Base-by-base conservation (phyloP, 1,139 yeast genomes). In the Yamadazyma taylorii region DNA sequence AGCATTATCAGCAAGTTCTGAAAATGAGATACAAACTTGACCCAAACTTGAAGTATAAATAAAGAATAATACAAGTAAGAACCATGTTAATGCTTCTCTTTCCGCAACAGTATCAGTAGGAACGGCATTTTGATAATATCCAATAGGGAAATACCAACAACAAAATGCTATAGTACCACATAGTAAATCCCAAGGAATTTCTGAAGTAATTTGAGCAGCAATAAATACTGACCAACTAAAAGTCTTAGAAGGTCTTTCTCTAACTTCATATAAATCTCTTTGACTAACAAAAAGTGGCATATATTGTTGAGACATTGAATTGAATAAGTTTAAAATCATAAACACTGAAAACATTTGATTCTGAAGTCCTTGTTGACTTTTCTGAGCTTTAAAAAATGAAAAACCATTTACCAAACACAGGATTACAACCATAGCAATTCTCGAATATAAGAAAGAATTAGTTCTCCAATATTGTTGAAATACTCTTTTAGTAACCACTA, bases 111-210 rank as follows among this genome's bases (percentile, higher is more conserved):
- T 26, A 36, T 56, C 48, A 23, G 52, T 56, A 27, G 55, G 47
- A 4, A 58, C 58, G 6, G 88, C 85, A 55, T 81, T 81, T 9
- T 53, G 41, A 51, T 79, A 77, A 41, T 81, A 64, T 2, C 94
- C 95, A 45, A 85, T 78, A 5, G 96, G 94, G 55, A 85, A 88
- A 61, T 86, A 88, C 81, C 86, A 86, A 43, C 82, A 75, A 55
- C 85, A 75, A 64, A 73, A 88, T 3, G 83, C 73, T 5, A 85
- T 17, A 0, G 90, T 78, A 44, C 88, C 89, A 39, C 75, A 69
- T 3, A 81, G 42, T 13, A 79, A 50, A 53, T 84, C 85, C 83
- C 86, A 85, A 21, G 95, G 95, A 24, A 85, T 58, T 56, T 88
- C 96, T 24, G 77, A 81, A 14, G 81, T 60, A 32, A 87, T 67